Base-by-base conservation (phyloP, 2,329 filamentous ascomycete genomes). In the Xylaria hypoxylon region DNA sequence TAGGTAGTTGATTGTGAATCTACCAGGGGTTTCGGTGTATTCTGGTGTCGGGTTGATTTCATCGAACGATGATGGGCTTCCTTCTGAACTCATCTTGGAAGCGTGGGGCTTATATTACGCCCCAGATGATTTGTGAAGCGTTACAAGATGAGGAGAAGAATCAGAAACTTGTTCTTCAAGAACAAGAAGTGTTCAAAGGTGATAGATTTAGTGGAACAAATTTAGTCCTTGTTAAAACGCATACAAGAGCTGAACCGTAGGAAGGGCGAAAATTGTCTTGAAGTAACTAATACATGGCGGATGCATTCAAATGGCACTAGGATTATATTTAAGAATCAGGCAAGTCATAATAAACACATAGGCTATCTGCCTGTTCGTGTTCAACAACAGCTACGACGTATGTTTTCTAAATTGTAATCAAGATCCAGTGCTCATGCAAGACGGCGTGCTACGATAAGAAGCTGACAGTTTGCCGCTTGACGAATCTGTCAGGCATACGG, bases 1-100 rank as follows among this genome's bases (percentile, higher is more conserved):
- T 33, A 59, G 53, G 31, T 59, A 56, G 24, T 33, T 64, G 42
- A 67, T 60, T 35, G 50, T 50, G 55, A 67, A 63, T 42, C 33
- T 59, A n/a, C 44, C 64, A 17, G 59, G 52, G 19, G 53, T 59
- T 45, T 67, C 60, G 15, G 55, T 53, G 35, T 59, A 35, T 15
- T 58, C 64, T 22, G 60, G 64, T 8, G 60, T 67, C 5, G 60
- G 64, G 55, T 67, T 67, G 40, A 67, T 55, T 55, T 67, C 64
- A 59, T 67, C 61, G n/a, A 64, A 67, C 8, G 61, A 67, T 33
- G 64, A 67, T 47, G 48, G 38, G 13, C 53, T 67, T 28, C 53
- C 50, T 53, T 64, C 60, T 56, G 64, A 64, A 24, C 60, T 60
- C 64, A 67, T 67, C 31, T 33, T 59, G 60, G 5, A 40, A 38